Percentiles rank a stretch among this genome's conserved stretches.
phyloP scores from a whole-genome alignment of 2,329 filamentous ascomycete genomes.

The Aspergillus latus region DNA sequence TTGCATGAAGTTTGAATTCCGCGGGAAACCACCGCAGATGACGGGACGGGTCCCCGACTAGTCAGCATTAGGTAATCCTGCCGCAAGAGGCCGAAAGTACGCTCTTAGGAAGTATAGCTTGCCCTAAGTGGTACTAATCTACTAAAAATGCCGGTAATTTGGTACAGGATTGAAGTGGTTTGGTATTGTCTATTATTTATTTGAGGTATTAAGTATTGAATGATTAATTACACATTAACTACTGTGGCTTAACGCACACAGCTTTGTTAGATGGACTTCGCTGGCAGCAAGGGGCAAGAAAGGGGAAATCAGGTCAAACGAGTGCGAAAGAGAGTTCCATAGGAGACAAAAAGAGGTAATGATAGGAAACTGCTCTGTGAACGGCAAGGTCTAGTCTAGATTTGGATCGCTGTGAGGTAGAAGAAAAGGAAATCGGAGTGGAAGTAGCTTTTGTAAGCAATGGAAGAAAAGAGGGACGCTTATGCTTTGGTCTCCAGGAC shows the following conservation, averaged over 20 bases:
- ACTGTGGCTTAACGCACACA: conserved; percentile 6
- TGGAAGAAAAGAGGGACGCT: neutral
- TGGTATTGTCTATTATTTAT: conserved; percentile 15
- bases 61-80: neutral
- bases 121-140: neutral
- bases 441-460: neutral
- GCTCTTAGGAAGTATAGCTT: neutral
- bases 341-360: neutral
- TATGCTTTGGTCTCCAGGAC: conserved; percentile 36
- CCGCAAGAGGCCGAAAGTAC: neutral
- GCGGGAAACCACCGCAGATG: conserved; percentile 27
- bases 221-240: conserved; percentile 20
- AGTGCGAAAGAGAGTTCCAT: neutral
- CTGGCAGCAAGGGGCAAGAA: neutral
- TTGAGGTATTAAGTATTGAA: neutral
- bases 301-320: neutral
- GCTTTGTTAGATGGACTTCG: neutral
- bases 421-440: neutral
- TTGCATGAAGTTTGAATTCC: conserved; percentile 25
- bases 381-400: neutral
- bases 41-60: neutral
- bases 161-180: neutral
- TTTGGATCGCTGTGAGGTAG: neutral
- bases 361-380: neutral
- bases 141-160: neutral